Base-by-base conservation (phyloP, 73 alveolate genomes). In the Paramecium tetraurelia region DNA sequence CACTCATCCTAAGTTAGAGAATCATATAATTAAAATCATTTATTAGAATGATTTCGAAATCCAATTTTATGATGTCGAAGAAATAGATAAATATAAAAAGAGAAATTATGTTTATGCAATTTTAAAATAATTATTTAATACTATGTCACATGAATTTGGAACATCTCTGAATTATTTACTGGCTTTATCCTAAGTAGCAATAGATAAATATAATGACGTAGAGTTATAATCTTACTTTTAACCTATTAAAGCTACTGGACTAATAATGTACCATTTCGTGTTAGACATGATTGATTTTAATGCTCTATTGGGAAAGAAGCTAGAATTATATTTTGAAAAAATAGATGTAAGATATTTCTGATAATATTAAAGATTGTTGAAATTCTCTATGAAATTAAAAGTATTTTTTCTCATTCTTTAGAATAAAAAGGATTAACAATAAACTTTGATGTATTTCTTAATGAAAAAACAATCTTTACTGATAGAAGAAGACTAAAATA, bases 401-500 rank as follows among this genome's bases (percentile, higher is more conserved):
- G 9, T 63, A 63, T 63, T 22, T 63, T 63, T 63, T 63, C 48
- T 27, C 84, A 63, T 33, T 31, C 84, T 14, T 63, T 63, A 63
- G 14, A 31, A 31, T 27, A 72, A 72, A 72, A 72, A 40, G 86
- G 86, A 72, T 43, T 72, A 35, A 35, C 59, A 14, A 20, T 72
- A 1, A 40, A 11, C 16, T 72, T 16, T 72, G 57, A 36, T 1
- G n/a, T 36, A 4, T 22, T 14, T 7, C 21, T 72, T 36, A 8
- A 35, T 36, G 59, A 72, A 29, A 3, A 72, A 16, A 33, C 33
- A 2, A 33, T 86, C 10, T 36, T 43, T 7, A 48, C 94, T 6
- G 94, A 89, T 38, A 50, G 88, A 21, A 58, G 87, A 72, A 89
- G 94, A 50, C 44, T 89, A 0, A 71, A 83, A 71, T 48, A 89